Conservation (phyloP, 2,329 filamentous ascomycete species). For the Cladosporium sp. region DNA sequence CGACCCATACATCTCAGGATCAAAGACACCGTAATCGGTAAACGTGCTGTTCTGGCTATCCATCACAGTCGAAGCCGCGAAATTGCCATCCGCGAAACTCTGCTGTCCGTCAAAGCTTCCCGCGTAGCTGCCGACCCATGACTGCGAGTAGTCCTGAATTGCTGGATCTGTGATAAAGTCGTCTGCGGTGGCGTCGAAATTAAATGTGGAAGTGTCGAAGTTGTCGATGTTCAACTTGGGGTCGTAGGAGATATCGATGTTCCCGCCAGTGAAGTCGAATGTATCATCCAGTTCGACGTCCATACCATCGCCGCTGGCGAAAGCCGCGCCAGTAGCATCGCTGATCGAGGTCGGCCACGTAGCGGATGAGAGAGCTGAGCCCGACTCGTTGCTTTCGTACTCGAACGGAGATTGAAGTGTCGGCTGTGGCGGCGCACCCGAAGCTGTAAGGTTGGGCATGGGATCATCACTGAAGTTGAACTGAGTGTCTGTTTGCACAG, state of each 20-base stretch:
- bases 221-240: conserved; percentile 24
- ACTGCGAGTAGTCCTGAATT: conserved; percentile 26
- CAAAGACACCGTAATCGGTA: conserved; percentile 17
- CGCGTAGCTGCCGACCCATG: conserved; percentile 24
- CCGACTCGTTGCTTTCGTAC: conserved; percentile 29
- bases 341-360: conserved; percentile 27
- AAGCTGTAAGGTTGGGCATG: conserved; percentile 18
- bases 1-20: conserved; percentile 20
- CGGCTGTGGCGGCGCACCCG: conserved; percentile 18
- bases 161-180: conserved; percentile 28
- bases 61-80: background rate
- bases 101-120: conserved; percentile 9
- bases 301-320: background rate
- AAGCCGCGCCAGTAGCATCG: background rate
- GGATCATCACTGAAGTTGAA: conserved; percentile 24
- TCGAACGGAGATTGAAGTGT: conserved; percentile 35
- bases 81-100: background rate
- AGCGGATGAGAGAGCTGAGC: conserved; percentile 31
- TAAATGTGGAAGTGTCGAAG: conserved; percentile 34
- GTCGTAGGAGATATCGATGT: conserved; percentile 44
- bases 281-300: conserved; percentile 31
- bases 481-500: conserved; percentile 23
- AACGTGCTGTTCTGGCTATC: conserved; percentile 10
- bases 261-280: conserved; percentile 43
- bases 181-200: conserved; percentile 26